A percentile compares a stretch with the other conserved stretches of the same genome.
These are phyloP conservation scores for Nigrograna mackinnonii DNA, from an alignment of 2,329 filamentous ascomycete genomes.

Conservation along the genomic window DNA sequence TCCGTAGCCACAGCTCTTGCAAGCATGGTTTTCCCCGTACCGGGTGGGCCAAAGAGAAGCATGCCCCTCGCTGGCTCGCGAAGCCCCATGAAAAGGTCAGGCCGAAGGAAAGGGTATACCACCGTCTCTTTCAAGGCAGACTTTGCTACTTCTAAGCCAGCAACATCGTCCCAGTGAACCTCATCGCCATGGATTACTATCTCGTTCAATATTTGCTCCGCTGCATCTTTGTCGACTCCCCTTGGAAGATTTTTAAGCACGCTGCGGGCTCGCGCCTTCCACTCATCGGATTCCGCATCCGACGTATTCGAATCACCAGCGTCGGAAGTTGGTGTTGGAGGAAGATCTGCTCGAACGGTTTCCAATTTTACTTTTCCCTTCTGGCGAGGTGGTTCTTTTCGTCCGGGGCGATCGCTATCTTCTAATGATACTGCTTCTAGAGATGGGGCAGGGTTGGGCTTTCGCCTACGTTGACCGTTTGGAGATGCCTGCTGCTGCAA, in stretches of 20 bases:
- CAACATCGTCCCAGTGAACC: constrained; percentile 92
- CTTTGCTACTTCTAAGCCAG: constrained; percentile 88
- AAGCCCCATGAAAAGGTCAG: constrained; percentile 93
- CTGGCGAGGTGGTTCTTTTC: constrained; percentile 10
- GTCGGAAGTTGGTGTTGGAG: constrained; percentile 35
- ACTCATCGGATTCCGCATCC: constrained; percentile 35
- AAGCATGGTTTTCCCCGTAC: constrained; percentile 99
- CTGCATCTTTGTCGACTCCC: constrained; percentile 80
- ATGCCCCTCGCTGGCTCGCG: constrained; percentile 93
- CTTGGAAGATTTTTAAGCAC: constrained; percentile 78
- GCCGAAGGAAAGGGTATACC: constrained; percentile 93
- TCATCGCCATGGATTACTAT: constrained; percentile 94
- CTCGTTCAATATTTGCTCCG: constrained; percentile 92
- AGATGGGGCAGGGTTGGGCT: background rate
- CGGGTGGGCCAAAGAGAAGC: constrained; percentile 93
- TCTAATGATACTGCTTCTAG: background rate
- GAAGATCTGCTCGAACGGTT: constrained; percentile 34
- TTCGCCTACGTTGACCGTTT: background rate
- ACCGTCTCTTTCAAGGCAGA: constrained; percentile 92
- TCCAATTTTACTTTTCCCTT: constrained; percentile 30
- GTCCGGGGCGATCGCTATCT: background rate
- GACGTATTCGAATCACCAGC: constrained; percentile 21
- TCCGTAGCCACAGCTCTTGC: constrained; percentile 94
- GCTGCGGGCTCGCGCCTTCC: constrained; percentile 33
- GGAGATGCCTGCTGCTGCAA: background rate